phyloP scores from a whole-genome alignment of 768 basidiomycete genomes.

The Termitomyces bulborhizus region DNA sequence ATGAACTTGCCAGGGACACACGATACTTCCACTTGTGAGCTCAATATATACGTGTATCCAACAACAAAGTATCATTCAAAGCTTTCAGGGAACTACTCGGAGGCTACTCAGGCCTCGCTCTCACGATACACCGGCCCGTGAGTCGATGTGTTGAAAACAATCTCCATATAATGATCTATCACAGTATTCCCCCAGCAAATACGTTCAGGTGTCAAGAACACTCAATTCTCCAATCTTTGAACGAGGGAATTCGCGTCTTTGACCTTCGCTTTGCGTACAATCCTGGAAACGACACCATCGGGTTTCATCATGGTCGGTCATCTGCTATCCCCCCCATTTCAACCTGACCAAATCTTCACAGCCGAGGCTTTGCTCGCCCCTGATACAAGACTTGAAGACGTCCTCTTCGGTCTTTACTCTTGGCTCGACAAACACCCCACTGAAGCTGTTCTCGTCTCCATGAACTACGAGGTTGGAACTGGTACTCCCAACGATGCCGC shows the following conservation, averaged over 20 bases:
- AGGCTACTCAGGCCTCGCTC: slow-evolving; percentile 33
- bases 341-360: slow-evolving; percentile 6
- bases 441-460: slow-evolving; percentile 43
- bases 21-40: slow-evolving; percentile 40
- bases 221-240: slow-evolving; percentile 38
- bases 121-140: slow-evolving; percentile 38
- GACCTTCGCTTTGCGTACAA: slow-evolving; percentile 44
- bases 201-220: slow-evolving; percentile 39
- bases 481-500: slow-evolving; percentile 37
- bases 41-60: neutral
- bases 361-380: slow-evolving; percentile 36
- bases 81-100: slow-evolving; percentile 36
- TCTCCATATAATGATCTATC: neutral
- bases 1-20: slow-evolving; percentile 52
- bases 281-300: slow-evolving; percentile 44
- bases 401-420: slow-evolving; percentile 43
- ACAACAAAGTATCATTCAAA: neutral
- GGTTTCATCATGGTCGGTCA: slow-evolving; percentile 40
- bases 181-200: slow-evolving; percentile 27
- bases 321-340: neutral
- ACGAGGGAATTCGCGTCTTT: slow-evolving; percentile 45
- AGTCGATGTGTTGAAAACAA: slow-evolving; percentile 10
- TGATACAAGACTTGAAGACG: slow-evolving; percentile 41
- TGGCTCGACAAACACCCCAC: slow-evolving; percentile 48
- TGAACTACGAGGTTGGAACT: slow-evolving; percentile 43